Conservation (phyloP, 768 basidiomycete species). For the Candolleomyces eurysporus region DNA sequence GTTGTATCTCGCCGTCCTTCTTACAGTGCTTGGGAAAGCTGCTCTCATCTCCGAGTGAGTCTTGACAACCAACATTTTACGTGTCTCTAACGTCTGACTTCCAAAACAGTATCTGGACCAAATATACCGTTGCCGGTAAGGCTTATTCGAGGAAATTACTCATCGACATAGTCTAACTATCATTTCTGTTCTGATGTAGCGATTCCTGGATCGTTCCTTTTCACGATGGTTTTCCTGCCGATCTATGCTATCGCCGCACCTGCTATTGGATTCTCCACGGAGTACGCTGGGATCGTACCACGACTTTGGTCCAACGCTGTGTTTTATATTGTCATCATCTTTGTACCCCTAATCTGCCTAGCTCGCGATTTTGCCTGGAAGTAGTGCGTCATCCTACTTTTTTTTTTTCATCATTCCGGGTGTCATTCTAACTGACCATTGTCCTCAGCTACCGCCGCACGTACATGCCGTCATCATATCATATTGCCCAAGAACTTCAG, state of each 20-base stretch:
- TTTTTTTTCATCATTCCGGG: constrained; percentile 1
- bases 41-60: constrained; percentile 95
- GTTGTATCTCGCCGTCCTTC: constrained; percentile 87
- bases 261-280: constrained; percentile 80
- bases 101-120: constrained; percentile 87
- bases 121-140: constrained; percentile 91
- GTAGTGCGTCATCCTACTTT: constrained; percentile 61
- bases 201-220: constrained; percentile 94
- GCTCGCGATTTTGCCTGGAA: constrained; percentile 94
- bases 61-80: constrained; percentile 2
- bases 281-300: constrained; percentile 88
- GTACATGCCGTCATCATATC: constrained; percentile 89
- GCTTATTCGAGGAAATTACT: constrained; percentile 4
- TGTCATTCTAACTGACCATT: constrained; percentile 9
- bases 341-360: constrained; percentile 84
- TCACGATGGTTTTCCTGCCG: constrained; percentile 95
- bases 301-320: constrained; percentile 84
- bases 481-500: constrained; percentile 98
- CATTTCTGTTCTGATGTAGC: constrained; percentile 40
- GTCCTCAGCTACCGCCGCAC: constrained; percentile 79
- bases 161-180: constrained; percentile 8
- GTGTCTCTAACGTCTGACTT: not conserved
- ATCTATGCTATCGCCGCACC: constrained; percentile 89
- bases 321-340: constrained; percentile 86
- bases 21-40: constrained; percentile 96